These are phyloP conservation scores for Plantago elongata DNA, from an alignment of 257 asterid species.

Conservation along the genomic window DNA sequence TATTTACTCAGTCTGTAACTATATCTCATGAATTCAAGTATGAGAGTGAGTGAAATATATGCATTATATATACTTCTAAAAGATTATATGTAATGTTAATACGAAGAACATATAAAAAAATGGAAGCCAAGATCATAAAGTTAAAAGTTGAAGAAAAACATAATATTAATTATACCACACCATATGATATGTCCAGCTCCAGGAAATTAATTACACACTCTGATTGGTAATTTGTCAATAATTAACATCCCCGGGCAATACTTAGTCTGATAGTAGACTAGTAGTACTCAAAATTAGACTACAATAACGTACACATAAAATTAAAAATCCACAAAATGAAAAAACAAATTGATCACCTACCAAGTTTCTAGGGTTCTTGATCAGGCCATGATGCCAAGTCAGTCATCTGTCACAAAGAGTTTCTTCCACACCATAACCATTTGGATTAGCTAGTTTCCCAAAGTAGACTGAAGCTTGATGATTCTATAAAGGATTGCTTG, in stretches of 20 bases:
- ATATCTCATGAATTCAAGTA: no score
- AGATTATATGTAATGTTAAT: no score
- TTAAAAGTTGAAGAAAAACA: not conserved
- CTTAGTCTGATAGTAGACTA: not conserved
- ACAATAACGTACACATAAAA: constrained; percentile 3
- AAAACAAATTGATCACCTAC: constrained; percentile 29
- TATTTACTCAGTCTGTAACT: no score
- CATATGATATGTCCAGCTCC: constrained; percentile 20
- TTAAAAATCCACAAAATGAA: no score
- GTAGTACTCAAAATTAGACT: constrained; percentile 19
- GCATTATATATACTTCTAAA: no score
- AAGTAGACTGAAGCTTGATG: not conserved
- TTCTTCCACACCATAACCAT: not conserved
- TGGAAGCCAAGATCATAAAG: not conserved
- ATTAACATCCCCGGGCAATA: constrained; percentile 18
- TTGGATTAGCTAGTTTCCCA: not conserved
- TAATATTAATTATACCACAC: constrained; percentile 7
- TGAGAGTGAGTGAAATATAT: no score
- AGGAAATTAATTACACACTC: constrained; percentile 31
- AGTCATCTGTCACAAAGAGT: not conserved
- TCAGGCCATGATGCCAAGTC: constrained; percentile 4
- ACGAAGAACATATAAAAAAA: not conserved
- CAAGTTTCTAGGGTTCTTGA: constrained; percentile 49
- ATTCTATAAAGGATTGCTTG: constrained; percentile 49
- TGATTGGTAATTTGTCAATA: not conserved